phyloP scores from a whole-genome alignment of 257 asterid species.

The Misopates orontium region DNA sequence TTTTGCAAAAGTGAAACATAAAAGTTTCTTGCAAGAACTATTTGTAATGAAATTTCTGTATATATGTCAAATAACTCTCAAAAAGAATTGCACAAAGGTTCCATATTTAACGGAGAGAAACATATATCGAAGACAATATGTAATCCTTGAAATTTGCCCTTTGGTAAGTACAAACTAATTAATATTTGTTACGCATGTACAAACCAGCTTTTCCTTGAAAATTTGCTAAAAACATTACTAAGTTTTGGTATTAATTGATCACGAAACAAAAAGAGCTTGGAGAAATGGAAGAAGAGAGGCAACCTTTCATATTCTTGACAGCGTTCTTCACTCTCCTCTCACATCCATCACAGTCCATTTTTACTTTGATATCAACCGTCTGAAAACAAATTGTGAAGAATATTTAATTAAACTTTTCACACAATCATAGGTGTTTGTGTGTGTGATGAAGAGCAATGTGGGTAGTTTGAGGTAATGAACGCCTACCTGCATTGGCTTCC shows the following conservation, averaged over 20 bases:
- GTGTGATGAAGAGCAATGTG: slow-evolving; percentile 4
- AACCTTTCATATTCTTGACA: slow-evolving; percentile 71
- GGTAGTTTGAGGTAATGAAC: slow-evolving; percentile 3
- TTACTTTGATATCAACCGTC: slow-evolving; percentile 90
- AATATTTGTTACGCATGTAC: too few species aligned
- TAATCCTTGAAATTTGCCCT: too few species aligned
- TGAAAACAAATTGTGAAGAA: slow-evolving; percentile 24
- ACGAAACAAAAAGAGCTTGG: not conserved
- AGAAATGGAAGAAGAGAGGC: not conserved
- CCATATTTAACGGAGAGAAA: too few species aligned
- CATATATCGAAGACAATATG: too few species aligned
- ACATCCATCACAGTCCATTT: slow-evolving; percentile 95
- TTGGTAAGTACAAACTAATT: too few species aligned
- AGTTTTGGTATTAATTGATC: not conserved
- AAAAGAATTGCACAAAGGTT: too few species aligned
- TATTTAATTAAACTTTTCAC: not conserved
- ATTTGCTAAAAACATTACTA: not conserved
- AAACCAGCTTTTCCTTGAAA: too few species aligned
- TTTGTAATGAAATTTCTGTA: too few species aligned
- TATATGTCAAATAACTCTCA: too few species aligned
- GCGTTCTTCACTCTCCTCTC: slow-evolving; percentile 87
- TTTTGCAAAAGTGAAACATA: too few species aligned
- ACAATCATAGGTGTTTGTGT: slow-evolving; percentile 22
- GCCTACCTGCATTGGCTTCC: slow-evolving; percentile 77
- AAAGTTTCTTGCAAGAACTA: too few species aligned